Evolutionary conservation across 805 yeast genomes (phyloP), one percentile per base, ranked within the genome.

Genomic region (Candida rishiriensis): DNA sequence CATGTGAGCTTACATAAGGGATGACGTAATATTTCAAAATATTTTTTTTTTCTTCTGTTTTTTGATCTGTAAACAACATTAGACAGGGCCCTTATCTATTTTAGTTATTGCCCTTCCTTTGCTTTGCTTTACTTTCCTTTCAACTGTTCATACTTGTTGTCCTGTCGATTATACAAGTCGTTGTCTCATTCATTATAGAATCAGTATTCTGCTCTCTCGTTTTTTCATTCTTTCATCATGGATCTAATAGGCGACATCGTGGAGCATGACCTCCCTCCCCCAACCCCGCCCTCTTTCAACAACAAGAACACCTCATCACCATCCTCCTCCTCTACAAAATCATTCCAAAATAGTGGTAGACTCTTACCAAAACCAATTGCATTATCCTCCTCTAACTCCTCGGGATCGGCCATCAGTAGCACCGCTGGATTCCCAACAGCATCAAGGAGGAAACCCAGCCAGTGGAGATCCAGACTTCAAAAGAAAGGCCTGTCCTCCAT

Each of bases 211-310:
- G 21, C 15, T 31, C 21, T 13, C 17, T 31, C 11, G n/a, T 30
- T 16, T 5, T 18, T 26, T 31, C 34, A 5, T 18, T 38, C 11
- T 29, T 16, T 14, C 13, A 15, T 17, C 29, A 84, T 84, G 90
- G 84, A 83, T 60, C 69, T 83, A 47, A 63, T 85, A 26, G 85
- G 87, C 10, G 91, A 85, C 50, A 83, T 85, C 29, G 79, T 83
- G 9, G 93, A 85, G 54, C 81, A 72, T 45, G 79, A 79, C 8
- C 63, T 65, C 0, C 55, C 54, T n/a, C 59, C 66, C 1, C 71
- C 72, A 3, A 43, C 44, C 34, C 49, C 55, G 1, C 59, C 64
- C 7, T 52, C 53, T 1, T 50, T 55, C 7, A 7, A 21, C 26
- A 21, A 21, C 26, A 21, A 21, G 26, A 21, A 21, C 7, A 21